A percentile compares a stretch with the other conserved stretches of the same genome.
Evolutionary conservation across 108 stramenopile species (phyloP).

Genomic region (Ochromonas danica): DNA sequence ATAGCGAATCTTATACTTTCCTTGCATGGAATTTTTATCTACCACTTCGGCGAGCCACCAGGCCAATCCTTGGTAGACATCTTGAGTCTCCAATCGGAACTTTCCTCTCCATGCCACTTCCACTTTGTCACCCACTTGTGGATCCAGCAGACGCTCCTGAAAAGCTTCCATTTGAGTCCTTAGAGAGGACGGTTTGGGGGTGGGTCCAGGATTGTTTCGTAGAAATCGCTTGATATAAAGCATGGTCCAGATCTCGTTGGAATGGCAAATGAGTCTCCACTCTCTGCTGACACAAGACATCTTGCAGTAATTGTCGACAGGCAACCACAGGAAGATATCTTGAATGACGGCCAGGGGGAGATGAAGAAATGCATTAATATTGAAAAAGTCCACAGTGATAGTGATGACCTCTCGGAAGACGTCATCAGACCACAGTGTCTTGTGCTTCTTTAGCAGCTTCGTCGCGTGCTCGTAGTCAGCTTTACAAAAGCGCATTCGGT

Average conservation of each 20-base stretch:
- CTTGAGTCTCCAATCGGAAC: constrained; percentile 33
- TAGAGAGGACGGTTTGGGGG: not conserved
- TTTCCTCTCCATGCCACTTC: constrained; percentile 41
- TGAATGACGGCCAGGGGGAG: not conserved
- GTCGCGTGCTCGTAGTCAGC: constrained; percentile 16
- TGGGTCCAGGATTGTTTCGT: not conserved
- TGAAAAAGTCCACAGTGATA: constrained; percentile 21
- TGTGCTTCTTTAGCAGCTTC: not conserved
- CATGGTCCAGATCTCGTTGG: constrained; percentile 8
- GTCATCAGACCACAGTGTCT: not conserved
- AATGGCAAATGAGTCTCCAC: not conserved
- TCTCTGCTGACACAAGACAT: not conserved
- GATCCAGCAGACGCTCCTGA: constrained; percentile 3
- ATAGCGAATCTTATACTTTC: constrained; percentile 35
- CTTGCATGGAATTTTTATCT: not conserved
- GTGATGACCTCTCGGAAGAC: not conserved
- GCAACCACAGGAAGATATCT: constrained; percentile 17
- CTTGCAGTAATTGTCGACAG: not conserved
- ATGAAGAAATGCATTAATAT: not conserved
- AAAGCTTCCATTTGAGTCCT: not conserved
- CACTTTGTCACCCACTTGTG: constrained; percentile 46
- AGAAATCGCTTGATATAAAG: not conserved
- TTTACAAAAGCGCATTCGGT: constrained; percentile 20
- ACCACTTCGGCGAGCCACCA: constrained; percentile 39
- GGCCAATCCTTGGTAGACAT: constrained; percentile 37